Evolutionary conservation across 768 basidiomycete genomes (phyloP).

Genomic region (Mycena vitilis): DNA sequence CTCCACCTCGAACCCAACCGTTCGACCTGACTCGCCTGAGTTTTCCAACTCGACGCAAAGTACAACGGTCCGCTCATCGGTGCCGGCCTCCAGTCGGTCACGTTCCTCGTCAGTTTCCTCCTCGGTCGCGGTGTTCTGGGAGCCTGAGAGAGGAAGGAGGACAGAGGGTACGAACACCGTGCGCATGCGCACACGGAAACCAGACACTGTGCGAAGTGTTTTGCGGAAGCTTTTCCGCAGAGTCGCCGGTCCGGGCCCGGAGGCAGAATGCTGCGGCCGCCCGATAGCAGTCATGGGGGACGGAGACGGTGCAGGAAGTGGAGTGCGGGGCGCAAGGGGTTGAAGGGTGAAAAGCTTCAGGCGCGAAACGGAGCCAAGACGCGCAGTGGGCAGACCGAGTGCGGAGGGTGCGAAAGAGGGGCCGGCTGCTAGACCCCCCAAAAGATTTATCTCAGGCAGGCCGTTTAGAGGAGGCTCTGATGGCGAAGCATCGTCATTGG

Average conservation of each 20-base stretch:
- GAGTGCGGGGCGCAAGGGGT: slow-evolving; percentile 56
- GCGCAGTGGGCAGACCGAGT: slow-evolving; percentile 72
- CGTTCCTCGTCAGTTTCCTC: slow-evolving; percentile 54
- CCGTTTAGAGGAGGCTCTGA: slow-evolving; percentile 56
- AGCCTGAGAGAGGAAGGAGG: slow-evolving; percentile 61
- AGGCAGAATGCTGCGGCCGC: slow-evolving; percentile 14
- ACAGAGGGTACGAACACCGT: slow-evolving; percentile 92
- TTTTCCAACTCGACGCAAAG: slow-evolving; percentile 95
- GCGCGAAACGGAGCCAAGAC: slow-evolving; percentile 77
- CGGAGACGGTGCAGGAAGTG: slow-evolving; percentile 55
- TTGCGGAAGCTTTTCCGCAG: slow-evolving; percentile 89
- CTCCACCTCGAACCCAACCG: slow-evolving; percentile 81
- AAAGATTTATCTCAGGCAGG: slow-evolving; percentile 75
- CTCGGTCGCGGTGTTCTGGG: slow-evolving; percentile 40
- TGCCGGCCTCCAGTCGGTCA: slow-evolving; percentile 73
- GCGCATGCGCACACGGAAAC: slow-evolving; percentile 93
- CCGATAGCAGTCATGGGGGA: slow-evolving; percentile 62
- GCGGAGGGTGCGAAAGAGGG: slow-evolving; percentile 36
- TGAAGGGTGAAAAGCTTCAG: slow-evolving; percentile 74
- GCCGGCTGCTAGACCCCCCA: slow-evolving; percentile 77
- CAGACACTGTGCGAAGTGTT: slow-evolving; percentile 81
- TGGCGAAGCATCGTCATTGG: slow-evolving; percentile 37
- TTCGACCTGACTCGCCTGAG: slow-evolving; percentile 68
- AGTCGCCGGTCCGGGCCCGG: slow-evolving; percentile 64
- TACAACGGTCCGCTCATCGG: slow-evolving; percentile 86